These are phyloP conservation scores for Penicillium freii DNA, from an alignment of 2,329 filamentous ascomycete genomes.

Conservation along the genomic window DNA sequence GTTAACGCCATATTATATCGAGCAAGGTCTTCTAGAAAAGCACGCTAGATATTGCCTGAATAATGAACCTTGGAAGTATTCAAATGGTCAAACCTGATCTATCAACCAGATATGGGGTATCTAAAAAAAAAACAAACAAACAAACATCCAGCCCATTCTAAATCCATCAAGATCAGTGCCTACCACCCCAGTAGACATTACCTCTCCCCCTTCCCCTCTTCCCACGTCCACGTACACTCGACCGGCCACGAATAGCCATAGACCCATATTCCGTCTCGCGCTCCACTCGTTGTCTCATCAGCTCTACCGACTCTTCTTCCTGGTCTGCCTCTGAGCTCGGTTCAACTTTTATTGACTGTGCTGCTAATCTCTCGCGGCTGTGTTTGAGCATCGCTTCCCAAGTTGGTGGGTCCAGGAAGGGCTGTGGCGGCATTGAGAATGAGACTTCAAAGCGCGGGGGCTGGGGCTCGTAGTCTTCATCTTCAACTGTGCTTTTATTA, in stretches of 20 bases:
- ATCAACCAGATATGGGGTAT: neutral
- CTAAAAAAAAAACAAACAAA: neutral
- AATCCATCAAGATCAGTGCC: neutral
- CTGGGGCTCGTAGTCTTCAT: neutral
- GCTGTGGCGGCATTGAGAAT: conserved; percentile 36
- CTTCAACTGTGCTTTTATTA: neutral
- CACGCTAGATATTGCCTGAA: neutral
- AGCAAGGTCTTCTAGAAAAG: neutral
- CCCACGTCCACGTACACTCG: conserved; percentile 22
- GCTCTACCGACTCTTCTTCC: conserved; percentile 17
- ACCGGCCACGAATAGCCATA: conserved; percentile 35
- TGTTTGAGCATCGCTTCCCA: conserved; percentile 34
- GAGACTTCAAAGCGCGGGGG: conserved; percentile 31
- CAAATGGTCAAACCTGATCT: neutral
- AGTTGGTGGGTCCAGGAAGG: conserved; percentile 39
- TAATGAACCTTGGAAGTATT: neutral
- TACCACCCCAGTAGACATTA: conserved; percentile 14
- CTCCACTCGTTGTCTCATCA: conserved; percentile 18
- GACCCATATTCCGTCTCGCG: conserved; percentile 33
- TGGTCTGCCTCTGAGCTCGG: neutral
- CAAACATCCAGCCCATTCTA: neutral
- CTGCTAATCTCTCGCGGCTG: conserved; percentile 7
- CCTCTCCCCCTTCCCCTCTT: conserved; percentile 14
- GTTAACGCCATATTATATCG: neutral
- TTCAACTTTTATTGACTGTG: conserved; percentile 2